These are phyloP conservation scores for Diaporthe sp. DNA, from an alignment of 2,329 filamentous ascomycete species.

Conservation along the genomic window DNA sequence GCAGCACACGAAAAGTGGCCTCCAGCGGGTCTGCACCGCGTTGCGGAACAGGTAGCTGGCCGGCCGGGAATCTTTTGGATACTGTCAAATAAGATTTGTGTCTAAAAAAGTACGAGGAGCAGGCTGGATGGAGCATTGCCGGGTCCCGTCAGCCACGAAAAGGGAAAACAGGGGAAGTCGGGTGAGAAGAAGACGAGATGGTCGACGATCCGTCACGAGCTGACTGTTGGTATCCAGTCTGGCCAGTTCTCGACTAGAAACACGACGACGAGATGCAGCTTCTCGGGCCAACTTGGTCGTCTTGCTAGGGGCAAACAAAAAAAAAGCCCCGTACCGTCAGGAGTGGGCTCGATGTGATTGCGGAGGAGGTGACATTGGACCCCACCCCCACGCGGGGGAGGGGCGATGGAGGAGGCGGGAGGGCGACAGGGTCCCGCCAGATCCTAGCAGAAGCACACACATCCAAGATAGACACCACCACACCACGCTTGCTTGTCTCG, in stretches of 20 bases:
- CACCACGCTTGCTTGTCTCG: slow-evolving; percentile 28
- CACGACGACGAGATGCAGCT: not conserved
- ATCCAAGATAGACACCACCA: not conserved
- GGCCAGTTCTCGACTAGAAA: not conserved
- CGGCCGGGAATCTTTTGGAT: no score
- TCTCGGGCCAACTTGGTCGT: not conserved
- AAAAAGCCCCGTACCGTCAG: not conserved
- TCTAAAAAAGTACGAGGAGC: not conserved
- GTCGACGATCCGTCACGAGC: not conserved
- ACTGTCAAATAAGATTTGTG: no score
- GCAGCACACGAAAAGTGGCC: no score
- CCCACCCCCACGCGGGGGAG: slow-evolving; percentile 24
- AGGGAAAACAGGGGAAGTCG: not conserved
- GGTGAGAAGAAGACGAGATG: not conserved
- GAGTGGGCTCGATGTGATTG: slow-evolving; percentile 13
- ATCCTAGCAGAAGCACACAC: not conserved
- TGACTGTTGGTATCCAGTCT: not conserved
- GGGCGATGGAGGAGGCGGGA: not conserved
- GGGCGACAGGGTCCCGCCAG: slow-evolving; percentile 6
- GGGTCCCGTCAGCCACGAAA: not conserved
- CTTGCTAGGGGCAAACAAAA: not conserved
- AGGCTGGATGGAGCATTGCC: not conserved
- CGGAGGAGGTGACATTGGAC: slow-evolving; percentile 20
- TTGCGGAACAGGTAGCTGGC: no score
- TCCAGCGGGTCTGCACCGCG: no score